Conservation (phyloP, 1,284 basidiomycete species). For the Pterula multifida region DNA sequence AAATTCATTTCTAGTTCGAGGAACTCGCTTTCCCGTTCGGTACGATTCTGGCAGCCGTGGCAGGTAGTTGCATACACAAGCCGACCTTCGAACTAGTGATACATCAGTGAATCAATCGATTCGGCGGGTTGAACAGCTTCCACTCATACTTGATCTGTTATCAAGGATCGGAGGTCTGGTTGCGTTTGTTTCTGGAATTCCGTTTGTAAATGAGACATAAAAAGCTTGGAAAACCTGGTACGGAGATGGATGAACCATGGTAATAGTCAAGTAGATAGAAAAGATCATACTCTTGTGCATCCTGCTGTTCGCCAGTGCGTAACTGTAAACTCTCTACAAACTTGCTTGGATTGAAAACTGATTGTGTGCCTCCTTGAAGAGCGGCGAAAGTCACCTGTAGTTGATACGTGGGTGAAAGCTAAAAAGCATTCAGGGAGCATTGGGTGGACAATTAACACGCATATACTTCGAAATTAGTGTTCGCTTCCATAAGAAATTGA, state of each 20-base stretch:
- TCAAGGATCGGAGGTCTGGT: slow-evolving; percentile 47
- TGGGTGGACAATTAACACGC: not conserved
- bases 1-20: slow-evolving; percentile 81
- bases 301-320: slow-evolving; percentile 77
- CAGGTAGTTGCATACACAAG: slow-evolving; percentile 74
- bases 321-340: slow-evolving; percentile 76
- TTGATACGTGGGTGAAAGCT: slow-evolving; percentile 67
- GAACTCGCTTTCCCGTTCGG: slow-evolving; percentile 59
- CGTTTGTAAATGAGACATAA: slow-evolving; percentile 75
- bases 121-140: not conserved
- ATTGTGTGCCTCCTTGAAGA: slow-evolving; percentile 59
- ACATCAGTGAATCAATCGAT: slow-evolving; percentile 3
- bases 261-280: slow-evolving; percentile 4
- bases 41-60: slow-evolving; percentile 50
- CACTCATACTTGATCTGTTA: slow-evolving; percentile 56
- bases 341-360: slow-evolving; percentile 69
- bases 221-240: slow-evolving; percentile 81
- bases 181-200: slow-evolving; percentile 74
- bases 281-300: slow-evolving; percentile 76
- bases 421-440: slow-evolving; percentile 7
- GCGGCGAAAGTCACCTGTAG: slow-evolving; percentile 72
- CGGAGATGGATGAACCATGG: slow-evolving; percentile 9
- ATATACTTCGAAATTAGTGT: slow-evolving; percentile 42
- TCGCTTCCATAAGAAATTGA: slow-evolving; percentile 34
- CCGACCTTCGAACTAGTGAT: slow-evolving; percentile 72